Percentiles rank a stretch among this genome's conserved stretches.
Evolutionary conservation across 169 alveolate genomes (phyloP).

Genomic region (Plasmodium gallinaceum): DNA sequence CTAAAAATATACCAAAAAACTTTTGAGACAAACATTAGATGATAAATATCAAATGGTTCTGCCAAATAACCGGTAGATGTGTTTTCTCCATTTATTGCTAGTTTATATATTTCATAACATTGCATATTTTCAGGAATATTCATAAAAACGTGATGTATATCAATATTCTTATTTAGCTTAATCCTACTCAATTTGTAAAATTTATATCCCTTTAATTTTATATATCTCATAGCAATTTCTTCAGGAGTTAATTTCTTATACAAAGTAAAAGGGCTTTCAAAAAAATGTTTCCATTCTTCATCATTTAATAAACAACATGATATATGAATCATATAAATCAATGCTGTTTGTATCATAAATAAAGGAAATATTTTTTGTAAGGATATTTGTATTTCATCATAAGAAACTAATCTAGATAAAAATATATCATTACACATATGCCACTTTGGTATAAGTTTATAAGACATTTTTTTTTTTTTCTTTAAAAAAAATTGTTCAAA

Average conservation of each 20-base stretch:
- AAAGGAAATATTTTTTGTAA: slow-evolving; percentile 58
- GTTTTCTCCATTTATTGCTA: slow-evolving; percentile 73
- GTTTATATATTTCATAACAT: slow-evolving; percentile 52
- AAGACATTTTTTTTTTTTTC: slow-evolving; percentile 50
- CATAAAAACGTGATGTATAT: slow-evolving; percentile 69
- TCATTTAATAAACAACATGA: slow-evolving; percentile 54
- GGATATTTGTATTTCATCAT: slow-evolving; percentile 74
- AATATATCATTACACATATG: slow-evolving; percentile 75
- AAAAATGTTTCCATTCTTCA: slow-evolving; percentile 73
- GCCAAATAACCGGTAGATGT: slow-evolving; percentile 62
- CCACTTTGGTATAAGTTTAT: slow-evolving; percentile 75
- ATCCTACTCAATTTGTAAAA: slow-evolving; percentile 42
- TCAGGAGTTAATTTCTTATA: slow-evolving; percentile 74
- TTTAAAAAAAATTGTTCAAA: slow-evolving; percentile 24
- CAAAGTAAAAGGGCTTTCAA: slow-evolving; percentile 48
- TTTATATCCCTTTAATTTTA: slow-evolving; percentile 47
- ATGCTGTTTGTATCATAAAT: slow-evolving; percentile 69
- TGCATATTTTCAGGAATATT: slow-evolving; percentile 77
- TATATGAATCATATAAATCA: slow-evolving; percentile 74
- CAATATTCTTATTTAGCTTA: slow-evolving; percentile 15
- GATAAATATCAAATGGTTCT: slow-evolving; percentile 77
- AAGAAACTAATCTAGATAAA: slow-evolving; percentile 73
- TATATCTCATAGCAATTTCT: slow-evolving; percentile 70
- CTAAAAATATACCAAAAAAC: slow-evolving; percentile 72
- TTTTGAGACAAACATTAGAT: slow-evolving; percentile 58